These are phyloP conservation scores for Aspergillus sp. DNA, from an alignment of 2,329 filamentous ascomycete genomes.

Conservation along the genomic window DNA sequence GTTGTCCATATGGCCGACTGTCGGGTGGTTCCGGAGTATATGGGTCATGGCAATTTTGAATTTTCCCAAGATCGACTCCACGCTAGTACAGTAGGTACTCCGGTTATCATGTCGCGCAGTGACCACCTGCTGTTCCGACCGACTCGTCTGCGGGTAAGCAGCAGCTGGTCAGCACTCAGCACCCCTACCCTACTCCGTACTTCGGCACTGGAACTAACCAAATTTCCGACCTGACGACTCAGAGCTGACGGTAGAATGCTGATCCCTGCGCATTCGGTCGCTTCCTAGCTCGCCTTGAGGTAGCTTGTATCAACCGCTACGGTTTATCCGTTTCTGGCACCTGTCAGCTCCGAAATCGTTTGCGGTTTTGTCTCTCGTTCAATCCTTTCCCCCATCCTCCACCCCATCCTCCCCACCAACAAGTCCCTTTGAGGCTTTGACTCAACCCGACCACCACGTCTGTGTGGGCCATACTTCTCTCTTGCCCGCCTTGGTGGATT, in stretches of 20 bases:
- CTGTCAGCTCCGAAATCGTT: constrained; percentile 17
- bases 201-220: not conserved
- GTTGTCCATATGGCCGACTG: too few relatives aligned
- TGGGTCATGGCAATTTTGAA: too few relatives aligned
- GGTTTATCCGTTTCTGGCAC: constrained; percentile 12
- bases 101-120: not conserved
- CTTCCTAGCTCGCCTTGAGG: constrained; percentile 3
- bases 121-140: not conserved
- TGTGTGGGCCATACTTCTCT: not conserved
- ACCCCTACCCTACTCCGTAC: not conserved
- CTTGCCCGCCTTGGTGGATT: constrained; percentile 4
- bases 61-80: too few relatives aligned
- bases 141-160: too few relatives aligned
- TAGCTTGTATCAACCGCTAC: constrained; percentile 18
- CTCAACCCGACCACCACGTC: not conserved
- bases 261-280: constrained; percentile 1
- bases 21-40: too few relatives aligned
- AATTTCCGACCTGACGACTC: not conserved
- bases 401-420: constrained; percentile 3
- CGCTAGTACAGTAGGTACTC: too few relatives aligned
- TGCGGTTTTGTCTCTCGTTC: constrained; percentile 8
- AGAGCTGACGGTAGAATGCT: constrained; percentile 1
- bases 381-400: constrained; percentile 7
- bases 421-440: not conserved
- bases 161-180: too few relatives aligned